These are phyloP conservation scores for Eucalyptus cloeziana DNA, from an alignment of 345 rosid species.

Conservation along the genomic window DNA sequence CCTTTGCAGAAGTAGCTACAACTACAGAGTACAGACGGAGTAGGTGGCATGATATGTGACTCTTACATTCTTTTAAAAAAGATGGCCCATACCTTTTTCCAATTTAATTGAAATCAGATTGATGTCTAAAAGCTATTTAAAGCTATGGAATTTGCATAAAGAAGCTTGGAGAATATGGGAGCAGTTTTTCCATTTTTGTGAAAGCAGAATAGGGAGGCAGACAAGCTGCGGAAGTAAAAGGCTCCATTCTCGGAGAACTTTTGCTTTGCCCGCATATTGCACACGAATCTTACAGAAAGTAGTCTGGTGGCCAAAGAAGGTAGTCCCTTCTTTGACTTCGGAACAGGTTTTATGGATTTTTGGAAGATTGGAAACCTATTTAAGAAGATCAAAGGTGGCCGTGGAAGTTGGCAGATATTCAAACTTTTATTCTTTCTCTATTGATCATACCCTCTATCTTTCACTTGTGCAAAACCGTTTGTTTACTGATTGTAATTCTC, in stretches of 20 bases:
- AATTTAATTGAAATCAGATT: background rate
- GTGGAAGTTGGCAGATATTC: background rate
- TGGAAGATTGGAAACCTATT: background rate
- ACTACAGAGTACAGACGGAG: background rate
- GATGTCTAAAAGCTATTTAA: background rate
- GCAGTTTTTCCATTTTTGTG: background rate
- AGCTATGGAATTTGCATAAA: background rate
- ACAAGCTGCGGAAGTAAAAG: background rate
- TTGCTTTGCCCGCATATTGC: background rate
- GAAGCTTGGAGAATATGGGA: background rate
- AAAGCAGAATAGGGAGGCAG: background rate
- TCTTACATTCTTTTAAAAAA: too few species aligned
- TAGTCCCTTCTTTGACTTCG: background rate
- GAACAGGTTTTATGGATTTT: background rate
- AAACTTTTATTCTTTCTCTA: too few species aligned
- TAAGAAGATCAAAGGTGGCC: background rate
- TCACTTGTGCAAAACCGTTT: background rate
- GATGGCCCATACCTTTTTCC: background rate
- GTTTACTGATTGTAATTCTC: too few species aligned
- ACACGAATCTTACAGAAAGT: background rate
- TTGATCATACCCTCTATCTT: background rate
- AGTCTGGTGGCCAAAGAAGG: background rate
- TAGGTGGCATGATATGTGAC: background rate
- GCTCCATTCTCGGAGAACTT: background rate
- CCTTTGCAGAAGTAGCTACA: background rate